phyloP scores from a whole-genome alignment of 2,329 filamentous ascomycete genomes.

The Dactylellina leptospora region DNA sequence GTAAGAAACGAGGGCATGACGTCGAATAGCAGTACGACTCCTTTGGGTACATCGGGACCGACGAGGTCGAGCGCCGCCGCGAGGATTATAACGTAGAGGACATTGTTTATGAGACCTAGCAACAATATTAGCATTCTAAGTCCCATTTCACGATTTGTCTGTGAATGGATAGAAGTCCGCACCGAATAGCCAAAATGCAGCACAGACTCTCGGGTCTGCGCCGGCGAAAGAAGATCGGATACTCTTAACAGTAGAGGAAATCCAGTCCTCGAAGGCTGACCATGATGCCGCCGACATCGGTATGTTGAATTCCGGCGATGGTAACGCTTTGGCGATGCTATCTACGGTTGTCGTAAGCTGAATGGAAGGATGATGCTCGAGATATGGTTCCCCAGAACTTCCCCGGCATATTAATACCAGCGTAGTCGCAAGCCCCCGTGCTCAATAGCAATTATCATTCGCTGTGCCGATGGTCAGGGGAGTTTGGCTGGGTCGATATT shows the following conservation, averaged over 20 bases:
- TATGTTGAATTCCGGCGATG: constrained; percentile 59
- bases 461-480: too few relatives aligned
- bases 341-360: not conserved
- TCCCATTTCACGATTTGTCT: constrained; percentile 11
- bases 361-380: too few relatives aligned
- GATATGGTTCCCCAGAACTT: too few relatives aligned
- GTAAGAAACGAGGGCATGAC: constrained; percentile 88
- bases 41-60: constrained; percentile 84
- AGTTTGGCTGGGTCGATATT: too few relatives aligned
- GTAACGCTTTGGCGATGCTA: not conserved
- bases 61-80: constrained; percentile 95
- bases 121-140: constrained; percentile 29
- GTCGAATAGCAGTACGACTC: constrained; percentile 89
- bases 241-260: constrained; percentile 5
- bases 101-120: constrained; percentile 89
- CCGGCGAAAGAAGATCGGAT: constrained; percentile 71
- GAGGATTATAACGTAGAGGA: constrained; percentile 96
- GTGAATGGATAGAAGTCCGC: constrained; percentile 56
- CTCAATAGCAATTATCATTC: too few relatives aligned
- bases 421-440: too few relatives aligned
- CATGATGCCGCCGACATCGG: constrained; percentile 74
- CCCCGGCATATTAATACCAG: too few relatives aligned
- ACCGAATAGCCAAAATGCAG: constrained; percentile 96
- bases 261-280: constrained; percentile 74
- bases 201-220: constrained; percentile 74